Conservation (phyloP, 2,329 filamentous ascomycete species). For the Blastomyces silverae region DNA sequence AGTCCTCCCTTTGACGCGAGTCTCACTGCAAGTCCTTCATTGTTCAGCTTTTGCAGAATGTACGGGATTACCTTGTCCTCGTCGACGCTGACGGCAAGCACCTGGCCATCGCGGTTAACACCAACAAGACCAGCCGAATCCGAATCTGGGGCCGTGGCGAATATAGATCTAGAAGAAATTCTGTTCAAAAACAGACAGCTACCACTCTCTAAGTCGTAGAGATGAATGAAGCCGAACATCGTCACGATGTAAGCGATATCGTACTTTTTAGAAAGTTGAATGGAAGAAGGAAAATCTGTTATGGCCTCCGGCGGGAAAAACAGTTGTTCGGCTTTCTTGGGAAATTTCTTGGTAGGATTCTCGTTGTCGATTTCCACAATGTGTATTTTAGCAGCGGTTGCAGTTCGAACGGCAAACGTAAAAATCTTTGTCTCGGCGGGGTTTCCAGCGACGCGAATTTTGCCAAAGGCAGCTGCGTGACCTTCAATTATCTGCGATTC, state of each 20-base stretch:
- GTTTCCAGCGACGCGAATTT: conserved; percentile 78
- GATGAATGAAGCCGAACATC: conserved; percentile 97
- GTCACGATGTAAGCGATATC: conserved; percentile 95
- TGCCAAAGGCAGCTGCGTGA: conserved; percentile 91
- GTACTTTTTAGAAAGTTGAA: conserved; percentile 95
- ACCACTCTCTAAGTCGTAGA: conserved; percentile 94
- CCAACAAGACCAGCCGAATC: conserved; percentile 83
- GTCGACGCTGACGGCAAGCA: conserved; percentile 87
- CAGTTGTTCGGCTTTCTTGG: conserved; percentile 94
- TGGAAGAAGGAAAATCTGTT: conserved; percentile 95
- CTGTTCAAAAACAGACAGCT: conserved; percentile 99
- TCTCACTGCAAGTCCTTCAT: conserved; percentile 89
- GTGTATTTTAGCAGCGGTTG: conserved; percentile 87
- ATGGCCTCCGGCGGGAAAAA: conserved; percentile 94
- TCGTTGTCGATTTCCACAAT: conserved; percentile 96
- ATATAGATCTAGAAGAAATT: conserved; percentile 98
- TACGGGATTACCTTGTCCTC: conserved; percentile 89
- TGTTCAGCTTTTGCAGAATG: conserved; percentile 91
- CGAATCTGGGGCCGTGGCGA: conserved; percentile 79
- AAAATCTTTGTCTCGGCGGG: conserved; percentile 90
- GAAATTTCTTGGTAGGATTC: conserved; percentile 77
- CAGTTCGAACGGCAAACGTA: conserved; percentile 87
- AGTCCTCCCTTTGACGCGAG: conserved; percentile 89
- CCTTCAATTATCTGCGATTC: conserved; percentile 98
- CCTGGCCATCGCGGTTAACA: conserved; percentile 96